Conservation (phyloP, 2,329 filamentous ascomycete species). For the Microcyclospora tardicrescens region DNA sequence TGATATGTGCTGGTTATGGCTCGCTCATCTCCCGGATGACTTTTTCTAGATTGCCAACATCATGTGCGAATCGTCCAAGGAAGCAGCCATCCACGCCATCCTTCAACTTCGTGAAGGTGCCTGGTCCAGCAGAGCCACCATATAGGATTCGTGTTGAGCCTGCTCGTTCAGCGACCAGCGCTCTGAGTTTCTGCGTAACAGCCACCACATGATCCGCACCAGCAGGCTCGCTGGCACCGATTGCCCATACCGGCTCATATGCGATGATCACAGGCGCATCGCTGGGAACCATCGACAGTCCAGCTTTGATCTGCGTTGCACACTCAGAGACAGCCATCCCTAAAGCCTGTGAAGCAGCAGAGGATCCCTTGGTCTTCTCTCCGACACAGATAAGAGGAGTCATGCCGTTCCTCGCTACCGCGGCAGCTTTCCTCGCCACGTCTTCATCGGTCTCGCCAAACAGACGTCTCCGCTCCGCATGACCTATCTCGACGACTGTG, state of each 20-base stretch:
- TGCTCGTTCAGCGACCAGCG: slow-evolving; percentile 37
- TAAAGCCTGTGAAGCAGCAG: slow-evolving; percentile 36
- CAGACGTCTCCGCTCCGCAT: slow-evolving; percentile 61
- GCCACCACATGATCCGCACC: slow-evolving; percentile 57
- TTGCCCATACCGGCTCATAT: slow-evolving; percentile 84
- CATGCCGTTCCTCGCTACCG: slow-evolving; percentile 55
- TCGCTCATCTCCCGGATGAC: slow-evolving; percentile 56
- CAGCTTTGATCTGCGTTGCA: slow-evolving; percentile 48
- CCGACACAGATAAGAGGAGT: slow-evolving; percentile 71
- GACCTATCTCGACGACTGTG: slow-evolving; percentile 63
- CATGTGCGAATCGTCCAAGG: slow-evolving; percentile 68
- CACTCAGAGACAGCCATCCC: slow-evolving; percentile 53
- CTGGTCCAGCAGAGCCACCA: slow-evolving; percentile 70
- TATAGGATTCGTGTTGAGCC: slow-evolving; percentile 61
- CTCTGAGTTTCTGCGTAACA: slow-evolving; percentile 54
- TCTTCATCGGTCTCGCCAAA: slow-evolving; percentile 63
- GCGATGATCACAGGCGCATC: slow-evolving; percentile 61
- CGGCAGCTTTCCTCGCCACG: slow-evolving; percentile 56
- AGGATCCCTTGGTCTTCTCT: slow-evolving; percentile 42
- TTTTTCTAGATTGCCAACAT: slow-evolving; percentile 56
- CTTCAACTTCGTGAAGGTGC: slow-evolving; percentile 55
- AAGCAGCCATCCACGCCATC: slow-evolving; percentile 68
- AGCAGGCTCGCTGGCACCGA: slow-evolving; percentile 61
- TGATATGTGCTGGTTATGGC: slow-evolving; percentile 16
- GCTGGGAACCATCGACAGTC: slow-evolving; percentile 47